phyloP scores from a whole-genome alignment of 1,284 basidiomycete species.

The Naganishia sp. region DNA sequence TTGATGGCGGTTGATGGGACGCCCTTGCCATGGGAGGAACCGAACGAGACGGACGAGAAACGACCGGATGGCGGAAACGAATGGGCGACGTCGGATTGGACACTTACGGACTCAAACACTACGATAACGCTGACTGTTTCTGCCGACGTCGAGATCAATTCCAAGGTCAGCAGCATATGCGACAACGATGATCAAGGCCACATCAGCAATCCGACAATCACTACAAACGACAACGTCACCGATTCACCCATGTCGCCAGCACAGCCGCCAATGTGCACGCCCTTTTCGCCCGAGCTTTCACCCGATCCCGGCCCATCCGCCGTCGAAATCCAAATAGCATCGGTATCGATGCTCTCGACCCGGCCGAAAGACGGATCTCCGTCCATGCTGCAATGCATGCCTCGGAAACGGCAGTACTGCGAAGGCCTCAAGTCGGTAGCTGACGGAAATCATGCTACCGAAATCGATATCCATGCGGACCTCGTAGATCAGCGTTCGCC shows the following conservation, averaged over 20 bases:
- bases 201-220: neutral
- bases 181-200: neutral
- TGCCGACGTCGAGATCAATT: neutral
- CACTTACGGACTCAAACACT: neutral
- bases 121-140: neutral
- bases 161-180: neutral
- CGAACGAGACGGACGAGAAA: neutral
- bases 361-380: too few relatives aligned
- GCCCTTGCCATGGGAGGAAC: too few relatives aligned
- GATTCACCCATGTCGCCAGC: neutral
- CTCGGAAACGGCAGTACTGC: conserved; percentile 8
- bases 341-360: too few relatives aligned
- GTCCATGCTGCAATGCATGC: neutral
- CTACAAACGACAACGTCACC: neutral
- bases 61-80: neutral
- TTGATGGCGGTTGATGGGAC: conserved; percentile 4
- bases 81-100: neutral
- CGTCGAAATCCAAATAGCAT: neutral
- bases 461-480: neutral
- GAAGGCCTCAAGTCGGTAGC: neutral
- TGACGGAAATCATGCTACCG: neutral
- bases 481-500: neutral
- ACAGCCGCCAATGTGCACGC: neutral
- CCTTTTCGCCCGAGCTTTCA: conserved; percentile 12
- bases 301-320: neutral